These are phyloP conservation scores for Apiotrichum akiyoshidainum DNA, from an alignment of 1,284 basidiomycete species.

Conservation along the genomic window DNA sequence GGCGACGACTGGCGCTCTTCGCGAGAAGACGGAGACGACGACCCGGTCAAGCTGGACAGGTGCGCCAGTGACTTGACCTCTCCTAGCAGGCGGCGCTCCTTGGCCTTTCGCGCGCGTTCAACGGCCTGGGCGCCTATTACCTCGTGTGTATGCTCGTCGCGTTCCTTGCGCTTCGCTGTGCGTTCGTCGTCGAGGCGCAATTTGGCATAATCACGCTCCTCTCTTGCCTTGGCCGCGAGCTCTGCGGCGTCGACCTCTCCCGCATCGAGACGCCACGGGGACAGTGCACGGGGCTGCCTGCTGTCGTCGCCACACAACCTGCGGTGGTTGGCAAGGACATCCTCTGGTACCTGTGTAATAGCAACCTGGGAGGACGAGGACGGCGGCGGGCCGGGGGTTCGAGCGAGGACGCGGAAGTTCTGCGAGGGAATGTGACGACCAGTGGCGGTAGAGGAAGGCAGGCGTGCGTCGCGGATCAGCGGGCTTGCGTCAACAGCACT, in stretches of 20 bases:
- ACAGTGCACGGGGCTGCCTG: constrained; percentile 7
- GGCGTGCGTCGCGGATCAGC: not conserved
- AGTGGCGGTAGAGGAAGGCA: not conserved
- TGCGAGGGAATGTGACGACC: not conserved
- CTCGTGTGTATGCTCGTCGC: constrained; percentile 3
- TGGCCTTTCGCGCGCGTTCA: not conserved
- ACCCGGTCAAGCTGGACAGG: constrained; percentile 11
- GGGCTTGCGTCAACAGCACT: not conserved
- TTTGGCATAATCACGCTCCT: constrained; percentile 1
- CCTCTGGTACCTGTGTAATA: constrained; percentile 30
- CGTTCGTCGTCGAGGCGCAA: constrained; percentile 5
- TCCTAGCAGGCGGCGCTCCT: constrained; percentile 10
- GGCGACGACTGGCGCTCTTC: constrained; percentile 10
- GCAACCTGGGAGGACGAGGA: constrained; percentile 6
- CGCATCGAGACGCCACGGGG: constrained; percentile 17
- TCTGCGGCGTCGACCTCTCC: not conserved
- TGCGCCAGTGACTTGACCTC: constrained; percentile 19
- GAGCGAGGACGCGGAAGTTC: too few relatives aligned
- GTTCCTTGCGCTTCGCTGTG: constrained; percentile 8
- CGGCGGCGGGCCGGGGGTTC: not conserved
- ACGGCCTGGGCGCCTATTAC: constrained; percentile 2
- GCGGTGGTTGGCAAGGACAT: constrained; percentile 26
- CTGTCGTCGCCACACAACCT: constrained; percentile 28
- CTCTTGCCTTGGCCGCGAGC: not conserved
- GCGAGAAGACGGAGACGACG: constrained; percentile 15